Conservation (phyloP, 2,329 filamentous ascomycete species). For the Botrytis pseudocinerea region DNA sequence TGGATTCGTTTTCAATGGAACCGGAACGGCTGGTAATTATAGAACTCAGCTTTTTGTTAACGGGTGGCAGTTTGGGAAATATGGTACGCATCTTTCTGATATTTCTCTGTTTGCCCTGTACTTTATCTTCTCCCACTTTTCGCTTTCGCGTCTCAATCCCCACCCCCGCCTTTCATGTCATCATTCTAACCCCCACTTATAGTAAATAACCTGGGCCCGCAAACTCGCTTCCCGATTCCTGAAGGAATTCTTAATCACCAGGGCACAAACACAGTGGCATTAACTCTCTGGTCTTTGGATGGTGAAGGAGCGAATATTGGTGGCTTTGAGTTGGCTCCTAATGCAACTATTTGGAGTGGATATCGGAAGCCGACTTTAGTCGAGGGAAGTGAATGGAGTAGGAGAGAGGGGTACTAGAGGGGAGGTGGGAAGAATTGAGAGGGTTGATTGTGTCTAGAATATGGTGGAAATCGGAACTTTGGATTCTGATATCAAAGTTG, state of each 20-base stretch:
- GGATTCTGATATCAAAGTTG: not conserved
- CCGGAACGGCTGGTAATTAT: constrained; percentile 47
- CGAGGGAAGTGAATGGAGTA: constrained; percentile 35
- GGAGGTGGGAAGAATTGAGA: no score
- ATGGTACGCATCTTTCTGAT: constrained; percentile 40
- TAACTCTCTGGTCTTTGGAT: constrained; percentile 64
- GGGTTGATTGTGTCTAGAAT: not conserved
- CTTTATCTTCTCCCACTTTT: not conserved
- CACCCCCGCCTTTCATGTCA: not conserved
- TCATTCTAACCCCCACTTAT: not conserved
- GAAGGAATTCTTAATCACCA: constrained; percentile 71
- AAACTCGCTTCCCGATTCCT: constrained; percentile 70
- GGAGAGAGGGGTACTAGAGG: not conserved
- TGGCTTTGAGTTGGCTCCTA: not conserved
- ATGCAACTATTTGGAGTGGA: constrained; percentile 8
- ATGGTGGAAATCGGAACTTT: not conserved
- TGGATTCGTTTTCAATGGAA: constrained; percentile 57
- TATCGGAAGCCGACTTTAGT: not conserved
- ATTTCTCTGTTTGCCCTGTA: not conserved
- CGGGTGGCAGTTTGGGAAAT: constrained; percentile 72
- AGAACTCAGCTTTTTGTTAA: constrained; percentile 70
- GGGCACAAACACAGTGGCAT: constrained; percentile 67
- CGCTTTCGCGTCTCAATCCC: not conserved
- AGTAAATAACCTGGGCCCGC: constrained; percentile 68
- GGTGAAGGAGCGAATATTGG: constrained; percentile 30